Evolutionary conservation across 164 flowering plant species (phyloP).

Genomic region (Umbilicus rupestris): DNA sequence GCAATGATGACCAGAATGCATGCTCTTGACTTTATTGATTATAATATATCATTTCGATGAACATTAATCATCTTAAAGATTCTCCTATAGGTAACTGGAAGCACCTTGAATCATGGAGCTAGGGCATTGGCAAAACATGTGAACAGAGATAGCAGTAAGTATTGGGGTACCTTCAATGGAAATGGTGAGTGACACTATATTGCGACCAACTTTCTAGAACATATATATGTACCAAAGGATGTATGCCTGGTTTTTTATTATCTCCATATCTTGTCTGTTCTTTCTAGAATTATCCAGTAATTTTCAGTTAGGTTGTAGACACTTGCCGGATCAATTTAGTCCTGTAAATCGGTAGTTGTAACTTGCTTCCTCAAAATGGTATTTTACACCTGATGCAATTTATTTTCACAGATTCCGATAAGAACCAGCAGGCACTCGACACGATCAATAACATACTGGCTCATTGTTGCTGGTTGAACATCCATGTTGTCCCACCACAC

Average conservation of each 20-base stretch:
- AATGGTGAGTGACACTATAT: conserved; percentile 35
- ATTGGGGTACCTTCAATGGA: conserved; percentile 62
- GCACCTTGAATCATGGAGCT: conserved; percentile 56
- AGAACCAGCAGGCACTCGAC: conserved; percentile 46
- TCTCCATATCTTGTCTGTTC: not conserved
- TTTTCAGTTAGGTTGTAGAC: not conserved
- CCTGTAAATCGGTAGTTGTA: not conserved
- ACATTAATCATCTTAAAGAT: not conserved
- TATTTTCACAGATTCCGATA: conserved; percentile 37
- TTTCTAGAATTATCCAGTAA: not conserved
- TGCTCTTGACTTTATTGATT: not conserved
- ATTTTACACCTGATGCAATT: conserved; percentile 1
- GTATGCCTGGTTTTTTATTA: not conserved
- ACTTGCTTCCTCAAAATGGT: not conserved
- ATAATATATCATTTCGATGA: not conserved
- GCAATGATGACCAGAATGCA: not conserved
- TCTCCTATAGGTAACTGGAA: conserved; percentile 50
- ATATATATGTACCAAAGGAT: not conserved
- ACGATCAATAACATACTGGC: conserved; percentile 32
- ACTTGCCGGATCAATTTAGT: not conserved
- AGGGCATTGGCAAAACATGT: conserved; percentile 77
- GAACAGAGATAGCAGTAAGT: conserved; percentile 37
- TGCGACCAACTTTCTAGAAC: too few relatives aligned
- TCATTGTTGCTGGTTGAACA: conserved; percentile 62
- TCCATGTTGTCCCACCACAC: conserved; percentile 58